These are phyloP conservation scores for Blastobotrys aristatus DNA, from an alignment of 1,139 yeast species.

Conservation along the genomic window DNA sequence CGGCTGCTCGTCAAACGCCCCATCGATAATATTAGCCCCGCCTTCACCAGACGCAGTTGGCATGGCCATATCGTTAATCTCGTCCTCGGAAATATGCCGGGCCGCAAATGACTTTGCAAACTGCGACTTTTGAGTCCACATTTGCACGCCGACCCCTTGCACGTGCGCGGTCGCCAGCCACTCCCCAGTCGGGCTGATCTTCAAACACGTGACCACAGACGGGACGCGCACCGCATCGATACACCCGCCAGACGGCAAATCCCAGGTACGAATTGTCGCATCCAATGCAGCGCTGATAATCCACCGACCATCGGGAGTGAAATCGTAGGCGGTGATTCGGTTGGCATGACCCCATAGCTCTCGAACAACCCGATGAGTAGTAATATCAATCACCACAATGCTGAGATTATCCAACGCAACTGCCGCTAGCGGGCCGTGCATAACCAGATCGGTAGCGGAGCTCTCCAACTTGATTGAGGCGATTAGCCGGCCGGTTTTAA, in stretches of 20 bases:
- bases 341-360: conserved; percentile 86
- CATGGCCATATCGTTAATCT: conserved; percentile 47
- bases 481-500: conserved; percentile 61
- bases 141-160: conserved; percentile 77
- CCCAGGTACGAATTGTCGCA: conserved; percentile 93
- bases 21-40: conserved; percentile 69
- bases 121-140: conserved; percentile 92
- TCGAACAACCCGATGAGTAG: conserved; percentile 79
- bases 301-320: conserved; percentile 97
- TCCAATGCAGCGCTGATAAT: conserved; percentile 79
- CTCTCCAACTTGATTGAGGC: conserved; percentile 68
- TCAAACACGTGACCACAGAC: conserved; percentile 71
- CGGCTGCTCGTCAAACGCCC: conserved; percentile 49
- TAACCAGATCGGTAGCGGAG: conserved; percentile 71
- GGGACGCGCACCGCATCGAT: conserved; percentile 85
- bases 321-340: conserved; percentile 82
- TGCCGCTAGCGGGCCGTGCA: conserved; percentile 80
- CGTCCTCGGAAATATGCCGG: conserved; percentile 60
- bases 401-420: conserved; percentile 83
- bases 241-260: conserved; percentile 93
- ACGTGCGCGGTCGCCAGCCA: conserved; percentile 92
- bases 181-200: conserved; percentile 86
- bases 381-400: conserved; percentile 74
- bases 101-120: conserved; percentile 61
- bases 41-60: conserved; percentile 87